Evolutionary conservation across 306 rosid species (phyloP), one percentile per base, ranked within the genome.

Genomic region (Carpinus viminea): DNA sequence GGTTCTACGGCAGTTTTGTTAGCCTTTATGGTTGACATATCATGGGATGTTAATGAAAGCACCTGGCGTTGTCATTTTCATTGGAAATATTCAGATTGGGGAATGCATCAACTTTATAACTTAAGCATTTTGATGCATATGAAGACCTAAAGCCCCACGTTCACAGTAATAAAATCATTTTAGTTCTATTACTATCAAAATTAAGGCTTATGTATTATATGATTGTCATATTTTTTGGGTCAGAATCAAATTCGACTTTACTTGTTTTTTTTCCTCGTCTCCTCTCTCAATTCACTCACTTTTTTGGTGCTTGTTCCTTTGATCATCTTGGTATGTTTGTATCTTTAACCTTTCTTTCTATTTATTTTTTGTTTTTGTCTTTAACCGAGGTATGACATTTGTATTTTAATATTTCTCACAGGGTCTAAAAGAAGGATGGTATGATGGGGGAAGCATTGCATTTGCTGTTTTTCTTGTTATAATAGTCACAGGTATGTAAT

Each of bases 371-470:
- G 16, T 70, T n/a, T 45, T 31, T 51, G 16, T 71, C 31, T 70
- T 77, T n/a, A 80, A 20, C 28, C 62, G 56, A 38, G 64, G 70
- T 61, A 70, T 76, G n/a, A n/a, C n/a, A n/a, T n/a, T 51, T 83
- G 57, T 79, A 24, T 46, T 68, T 65, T 70, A 76, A 74, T 64
- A 77, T 80, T 77, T 74, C 68, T 78, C 71, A 12, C 73, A 95
- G 99, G 99, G 99, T 81, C 12, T 87, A 65, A 12, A 72, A 9
- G 91, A 93, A 85, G 99, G 99, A 81, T 95, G 98, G 98, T 91
- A 90, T 78, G 99, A 95, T 84, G 97, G 99, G 77, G 98, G 96
- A 70, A 93, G 99, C 86, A 95, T 93, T 84, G 77, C 90, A 73
- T 86, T 93, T 73, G 99, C 99, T 76, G 99, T 95, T 68, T 12